Conservation (phyloP, 176 grass and related monocot genomes). For the Oryza glaberrima region DNA sequence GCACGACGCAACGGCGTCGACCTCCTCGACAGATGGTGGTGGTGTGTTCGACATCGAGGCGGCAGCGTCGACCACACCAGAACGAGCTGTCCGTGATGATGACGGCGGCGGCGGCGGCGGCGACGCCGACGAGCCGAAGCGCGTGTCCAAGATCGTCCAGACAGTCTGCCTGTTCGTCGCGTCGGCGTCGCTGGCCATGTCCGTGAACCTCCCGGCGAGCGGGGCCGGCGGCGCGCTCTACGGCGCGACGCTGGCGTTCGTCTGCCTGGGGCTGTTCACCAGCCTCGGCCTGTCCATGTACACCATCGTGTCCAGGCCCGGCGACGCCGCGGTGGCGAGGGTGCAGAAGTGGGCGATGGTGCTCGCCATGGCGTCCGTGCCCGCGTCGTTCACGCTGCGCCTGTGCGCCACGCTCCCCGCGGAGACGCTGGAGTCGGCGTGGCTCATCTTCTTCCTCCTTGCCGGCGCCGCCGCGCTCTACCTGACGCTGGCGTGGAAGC, state of each 20-base stretch:
- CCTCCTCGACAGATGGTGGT: too few relatives aligned
- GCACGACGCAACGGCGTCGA: too few relatives aligned
- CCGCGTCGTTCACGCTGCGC: constrained; percentile 10
- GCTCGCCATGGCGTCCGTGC: constrained; percentile 23
- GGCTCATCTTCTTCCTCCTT: background rate
- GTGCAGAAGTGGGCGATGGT: constrained; percentile 43
- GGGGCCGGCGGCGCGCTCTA: background rate
- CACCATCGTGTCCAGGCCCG: constrained; percentile 16
- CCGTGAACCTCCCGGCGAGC: background rate
- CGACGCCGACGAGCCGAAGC: constrained; percentile 14
- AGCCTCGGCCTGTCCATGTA: constrained; percentile 48
- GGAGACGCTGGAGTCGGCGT: too few relatives aligned
- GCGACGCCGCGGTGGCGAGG: background rate
- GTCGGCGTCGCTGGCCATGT: constrained; percentile 29
- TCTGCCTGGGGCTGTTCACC: constrained; percentile 13
- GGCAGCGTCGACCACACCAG: too few relatives aligned
- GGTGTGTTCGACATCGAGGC: too few relatives aligned
- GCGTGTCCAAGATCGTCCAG: constrained; percentile 27
- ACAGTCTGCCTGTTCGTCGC: constrained; percentile 32
- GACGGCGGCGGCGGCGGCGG: too few relatives aligned
- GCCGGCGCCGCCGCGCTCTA: background rate
- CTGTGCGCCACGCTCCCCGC: constrained; percentile 12
- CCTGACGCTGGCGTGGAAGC: background rate
- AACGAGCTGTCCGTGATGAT: too few relatives aligned
- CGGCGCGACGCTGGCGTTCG: background rate